Evolutionary conservation across 2,329 filamentous ascomycete genomes (phyloP).

Genomic region (Plectosphaerella plurivora): DNA sequence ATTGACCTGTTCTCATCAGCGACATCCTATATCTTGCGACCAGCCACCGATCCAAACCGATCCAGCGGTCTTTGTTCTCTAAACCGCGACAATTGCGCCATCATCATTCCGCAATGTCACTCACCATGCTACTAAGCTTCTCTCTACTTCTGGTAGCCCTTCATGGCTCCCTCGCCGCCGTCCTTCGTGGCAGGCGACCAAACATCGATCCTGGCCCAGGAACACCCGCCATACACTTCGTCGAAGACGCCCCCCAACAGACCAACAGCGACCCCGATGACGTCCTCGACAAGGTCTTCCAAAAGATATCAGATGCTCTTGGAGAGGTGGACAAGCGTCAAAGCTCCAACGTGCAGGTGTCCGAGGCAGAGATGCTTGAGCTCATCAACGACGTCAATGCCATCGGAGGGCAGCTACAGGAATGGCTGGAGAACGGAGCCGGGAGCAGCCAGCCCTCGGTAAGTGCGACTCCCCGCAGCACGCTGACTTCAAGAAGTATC

Average conservation of each 20-base stretch:
- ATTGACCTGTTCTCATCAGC: no score
- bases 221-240: not conserved
- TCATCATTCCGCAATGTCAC: conserved; percentile 8
- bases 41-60: no score
- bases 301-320: not conserved
- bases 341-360: not conserved
- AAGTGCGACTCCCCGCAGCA: no score
- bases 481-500: no score
- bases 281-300: not conserved
- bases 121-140: conserved; percentile 6
- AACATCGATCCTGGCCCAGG: not conserved
- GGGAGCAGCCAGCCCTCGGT: no score
- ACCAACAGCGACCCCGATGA: not conserved
- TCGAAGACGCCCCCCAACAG: not conserved
- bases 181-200: conserved; percentile 6
- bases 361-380: not conserved
- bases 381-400: conserved; percentile 5
- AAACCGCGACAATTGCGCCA: not conserved
- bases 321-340: not conserved
- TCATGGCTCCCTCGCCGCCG: conserved; percentile 9
- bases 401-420: conserved; percentile 6
- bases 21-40: no score
- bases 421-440: not conserved
- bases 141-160: conserved; percentile 8
- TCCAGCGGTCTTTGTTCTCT: not conserved